phyloP scores from a whole-genome alignment of 768 basidiomycete genomes.

The Kwoniella mangroviensis region DNA sequence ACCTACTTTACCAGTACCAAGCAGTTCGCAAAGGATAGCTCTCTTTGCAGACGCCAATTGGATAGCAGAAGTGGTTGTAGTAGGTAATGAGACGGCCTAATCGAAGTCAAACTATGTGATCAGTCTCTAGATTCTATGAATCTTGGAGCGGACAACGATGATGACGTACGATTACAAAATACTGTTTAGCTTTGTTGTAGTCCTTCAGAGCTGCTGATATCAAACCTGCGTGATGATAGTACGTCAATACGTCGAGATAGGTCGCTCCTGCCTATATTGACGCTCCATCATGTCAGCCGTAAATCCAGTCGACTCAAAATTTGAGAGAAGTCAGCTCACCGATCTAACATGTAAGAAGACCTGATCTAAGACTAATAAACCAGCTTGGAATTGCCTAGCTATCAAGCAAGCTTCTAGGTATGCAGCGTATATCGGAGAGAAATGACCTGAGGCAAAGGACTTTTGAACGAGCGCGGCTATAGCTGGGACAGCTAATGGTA shows the following conservation, averaged over 20 bases:
- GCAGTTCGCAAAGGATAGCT: constrained; percentile 46
- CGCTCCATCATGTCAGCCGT: too few species aligned
- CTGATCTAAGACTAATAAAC: constrained; percentile 12
- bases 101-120: background rate
- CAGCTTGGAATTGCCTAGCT: constrained; percentile 7
- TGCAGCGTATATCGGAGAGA: constrained; percentile 36
- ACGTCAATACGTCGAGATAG: constrained; percentile 49
- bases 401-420: constrained; percentile 44
- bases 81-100: constrained; percentile 46
- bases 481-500: constrained; percentile 21
- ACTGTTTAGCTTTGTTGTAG: constrained; percentile 31
- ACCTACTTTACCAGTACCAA: constrained; percentile 48
- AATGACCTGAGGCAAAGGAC: constrained; percentile 1
- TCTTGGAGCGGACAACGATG: too few species aligned
- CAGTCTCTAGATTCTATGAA: background rate
- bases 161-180: constrained; percentile 36
- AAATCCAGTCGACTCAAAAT: too few species aligned
- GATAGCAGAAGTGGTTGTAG: constrained; percentile 42
- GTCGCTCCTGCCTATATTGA: constrained; percentile 25
- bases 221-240: constrained; percentile 50
- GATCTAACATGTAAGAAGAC: constrained; percentile 28
- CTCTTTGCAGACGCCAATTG: constrained; percentile 46
- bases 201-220: constrained; percentile 34
- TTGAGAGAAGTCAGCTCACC: constrained; percentile 26
- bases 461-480: constrained; percentile 18